Evolutionary conservation across 176 grass and related monocot genomes (phyloP).

Genomic region (Leersia perrieri): DNA sequence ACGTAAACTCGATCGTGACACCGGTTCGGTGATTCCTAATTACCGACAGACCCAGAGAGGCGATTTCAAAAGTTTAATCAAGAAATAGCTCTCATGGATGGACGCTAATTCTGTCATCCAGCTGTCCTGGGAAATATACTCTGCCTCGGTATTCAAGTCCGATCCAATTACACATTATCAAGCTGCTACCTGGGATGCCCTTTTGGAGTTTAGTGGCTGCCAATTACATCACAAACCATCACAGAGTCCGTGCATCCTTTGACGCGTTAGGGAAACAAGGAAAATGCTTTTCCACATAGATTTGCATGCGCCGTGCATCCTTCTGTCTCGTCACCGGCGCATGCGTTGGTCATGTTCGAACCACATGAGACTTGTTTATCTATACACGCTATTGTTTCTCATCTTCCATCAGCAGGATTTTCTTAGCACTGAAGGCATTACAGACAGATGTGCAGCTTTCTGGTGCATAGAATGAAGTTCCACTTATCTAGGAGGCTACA

Average conservation of each 20-base stretch:
- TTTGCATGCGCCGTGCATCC: constrained; percentile 27
- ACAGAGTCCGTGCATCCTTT: not conserved
- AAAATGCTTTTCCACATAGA: not conserved
- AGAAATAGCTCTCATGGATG: not conserved
- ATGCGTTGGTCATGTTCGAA: not conserved
- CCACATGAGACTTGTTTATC: not conserved
- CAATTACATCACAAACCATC: not conserved
- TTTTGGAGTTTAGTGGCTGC: constrained; percentile 43
- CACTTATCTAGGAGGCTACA: not conserved
- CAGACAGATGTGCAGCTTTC: constrained; percentile 21
- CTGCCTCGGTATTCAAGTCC: not conserved
- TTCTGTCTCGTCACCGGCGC: not conserved
- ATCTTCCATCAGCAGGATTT: not conserved
- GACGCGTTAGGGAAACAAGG: not conserved
- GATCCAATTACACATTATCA: constrained; percentile 33
- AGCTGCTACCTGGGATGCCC: constrained; percentile 31
- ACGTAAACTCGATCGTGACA: not conserved
- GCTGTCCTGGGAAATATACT: not conserved
- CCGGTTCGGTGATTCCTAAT: constrained; percentile 1
- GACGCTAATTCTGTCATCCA: not conserved
- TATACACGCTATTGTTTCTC: constrained; percentile 5
- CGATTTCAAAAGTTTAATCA: not conserved
- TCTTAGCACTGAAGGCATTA: constrained; percentile 1
- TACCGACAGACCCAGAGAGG: not conserved
- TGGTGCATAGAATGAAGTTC: not conserved